Base-by-base conservation (phyloP, 805 yeast genomes). In the Candida broadrunensis region DNA sequence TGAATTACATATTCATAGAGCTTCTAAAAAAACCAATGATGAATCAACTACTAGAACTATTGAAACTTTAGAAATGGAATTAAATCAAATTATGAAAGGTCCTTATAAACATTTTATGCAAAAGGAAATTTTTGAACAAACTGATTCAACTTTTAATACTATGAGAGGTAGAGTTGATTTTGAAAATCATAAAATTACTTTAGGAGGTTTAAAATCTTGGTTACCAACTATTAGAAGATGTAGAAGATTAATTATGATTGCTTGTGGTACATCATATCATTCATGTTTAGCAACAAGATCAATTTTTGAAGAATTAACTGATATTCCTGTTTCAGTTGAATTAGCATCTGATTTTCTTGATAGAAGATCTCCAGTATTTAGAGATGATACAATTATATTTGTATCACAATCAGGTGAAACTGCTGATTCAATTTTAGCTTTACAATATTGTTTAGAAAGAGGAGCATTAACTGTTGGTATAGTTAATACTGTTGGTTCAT, bases 401-500 rank as follows among this genome's bases (percentile, higher is more conserved):
- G 99, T 93, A 19, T 93, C 98, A 8, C 99, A 93, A 70, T 87
- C 96, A 43, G 99, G 99, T 64, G 99, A 93, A 72, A 93, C 99
- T 38, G 98, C 98, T 25, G 99, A 93, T 66, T 82, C 96, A 6
- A 86, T 93, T 80, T 77, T 88, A 61, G 98, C 97, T 18, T 79
- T 93, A 55, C 91, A 88, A 63, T 90, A 89, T 72, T 91, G 97
- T 73, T 77, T 85, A 60, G 98, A 95, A 58, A 84, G 97, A 60
- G 99, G 98, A 54, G 97, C 99, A 25, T 75, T 95, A 51, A 89
- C 97, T 21, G 93, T 93, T 43, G 99, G 99, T 70, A 87, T 93
- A 58, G 99, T 93, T 48, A 93, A 93, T 75, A 79, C 90, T 51
- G 99, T 93, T 33, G 99, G 99, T 58, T 93, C 99, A 4, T 81